A percentile compares a stretch with the other conserved stretches of the same genome.
Evolutionary conservation across 768 basidiomycete species (phyloP).

Genomic region (Termitomyces sp.): DNA sequence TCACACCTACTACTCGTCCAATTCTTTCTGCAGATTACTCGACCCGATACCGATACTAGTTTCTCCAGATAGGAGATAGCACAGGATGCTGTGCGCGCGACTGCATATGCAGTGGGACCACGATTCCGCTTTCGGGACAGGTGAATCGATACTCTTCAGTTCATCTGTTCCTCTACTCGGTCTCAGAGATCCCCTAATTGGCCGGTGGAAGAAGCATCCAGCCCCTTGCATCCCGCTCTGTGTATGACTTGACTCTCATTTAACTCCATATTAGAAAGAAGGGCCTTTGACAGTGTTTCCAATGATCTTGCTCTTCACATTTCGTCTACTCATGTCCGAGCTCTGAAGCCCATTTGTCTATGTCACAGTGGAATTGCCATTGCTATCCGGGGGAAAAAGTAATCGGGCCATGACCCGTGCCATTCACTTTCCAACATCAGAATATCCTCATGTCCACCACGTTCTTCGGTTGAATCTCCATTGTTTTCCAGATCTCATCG

Average conservation of each 20-base stretch:
- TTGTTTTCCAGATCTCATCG: background rate
- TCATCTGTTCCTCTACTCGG: too few species aligned
- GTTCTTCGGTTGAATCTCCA: background rate
- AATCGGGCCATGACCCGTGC: background rate
- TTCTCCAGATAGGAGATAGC: background rate
- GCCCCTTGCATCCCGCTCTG: background rate
- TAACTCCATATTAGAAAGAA: background rate
- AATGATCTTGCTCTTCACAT: background rate
- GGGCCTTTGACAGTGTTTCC: background rate
- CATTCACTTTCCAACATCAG: too few species aligned
- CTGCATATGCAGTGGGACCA: background rate
- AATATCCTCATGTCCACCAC: background rate
- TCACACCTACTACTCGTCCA: background rate
- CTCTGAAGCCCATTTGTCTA: too few species aligned
- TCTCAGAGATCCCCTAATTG: background rate
- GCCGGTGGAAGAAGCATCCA: background rate
- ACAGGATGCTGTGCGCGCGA: background rate
- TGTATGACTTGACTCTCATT: background rate
- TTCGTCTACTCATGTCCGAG: background rate
- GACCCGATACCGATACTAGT: slow-evolving; percentile 3
- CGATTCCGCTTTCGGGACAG: background rate
- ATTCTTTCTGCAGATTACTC: background rate
- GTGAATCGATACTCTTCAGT: background rate
- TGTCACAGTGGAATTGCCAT: background rate
- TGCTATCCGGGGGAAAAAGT: background rate